phyloP scores from a whole-genome alignment of 352 stramenopile species.

The Phytophthora pini region DNA sequence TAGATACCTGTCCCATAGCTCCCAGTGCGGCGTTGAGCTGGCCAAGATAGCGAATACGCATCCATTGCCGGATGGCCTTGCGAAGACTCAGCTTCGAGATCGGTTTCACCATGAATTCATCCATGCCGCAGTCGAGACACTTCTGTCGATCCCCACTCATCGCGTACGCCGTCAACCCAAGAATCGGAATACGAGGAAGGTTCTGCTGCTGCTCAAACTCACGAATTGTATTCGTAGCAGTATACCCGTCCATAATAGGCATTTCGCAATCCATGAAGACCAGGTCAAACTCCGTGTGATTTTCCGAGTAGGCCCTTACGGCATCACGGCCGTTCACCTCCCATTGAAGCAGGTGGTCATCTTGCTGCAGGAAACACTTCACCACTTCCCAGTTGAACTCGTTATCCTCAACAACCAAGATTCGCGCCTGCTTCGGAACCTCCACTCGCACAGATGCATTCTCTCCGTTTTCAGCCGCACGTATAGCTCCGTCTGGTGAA shows the following conservation, averaged over 20 bases:
- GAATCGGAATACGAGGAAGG: slow-evolving; percentile 61
- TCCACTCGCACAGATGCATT: slow-evolving; percentile 21
- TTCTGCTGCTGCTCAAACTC: slow-evolving; percentile 55
- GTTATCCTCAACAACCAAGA: slow-evolving; percentile 75
- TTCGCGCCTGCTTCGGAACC: slow-evolving; percentile 52
- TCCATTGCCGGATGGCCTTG: slow-evolving; percentile 68
- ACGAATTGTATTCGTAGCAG: slow-evolving; percentile 57
- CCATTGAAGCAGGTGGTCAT: slow-evolving; percentile 67
- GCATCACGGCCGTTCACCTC: slow-evolving; percentile 65
- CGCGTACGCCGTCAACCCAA: slow-evolving; percentile 66
- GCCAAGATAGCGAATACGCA: slow-evolving; percentile 56
- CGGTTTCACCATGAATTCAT: slow-evolving; percentile 80
- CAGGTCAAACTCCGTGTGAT: slow-evolving; percentile 58
- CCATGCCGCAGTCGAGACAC: slow-evolving; percentile 66
- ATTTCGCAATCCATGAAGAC: slow-evolving; percentile 85
- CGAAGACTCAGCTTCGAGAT: slow-evolving; percentile 66
- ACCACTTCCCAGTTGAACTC: slow-evolving; percentile 80
- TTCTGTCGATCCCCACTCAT: slow-evolving; percentile 75
- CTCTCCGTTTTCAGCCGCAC: slow-evolving; percentile 45
- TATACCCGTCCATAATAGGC: slow-evolving; percentile 80
- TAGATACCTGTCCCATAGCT: slow-evolving; percentile 6
- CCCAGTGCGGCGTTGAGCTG: slow-evolving; percentile 16
- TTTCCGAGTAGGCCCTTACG: slow-evolving; percentile 56
- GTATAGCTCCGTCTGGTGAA: slow-evolving; percentile 15
- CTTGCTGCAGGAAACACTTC: slow-evolving; percentile 72